Conservation (phyloP, 257 asterid species). For the Lantana camara region DNA sequence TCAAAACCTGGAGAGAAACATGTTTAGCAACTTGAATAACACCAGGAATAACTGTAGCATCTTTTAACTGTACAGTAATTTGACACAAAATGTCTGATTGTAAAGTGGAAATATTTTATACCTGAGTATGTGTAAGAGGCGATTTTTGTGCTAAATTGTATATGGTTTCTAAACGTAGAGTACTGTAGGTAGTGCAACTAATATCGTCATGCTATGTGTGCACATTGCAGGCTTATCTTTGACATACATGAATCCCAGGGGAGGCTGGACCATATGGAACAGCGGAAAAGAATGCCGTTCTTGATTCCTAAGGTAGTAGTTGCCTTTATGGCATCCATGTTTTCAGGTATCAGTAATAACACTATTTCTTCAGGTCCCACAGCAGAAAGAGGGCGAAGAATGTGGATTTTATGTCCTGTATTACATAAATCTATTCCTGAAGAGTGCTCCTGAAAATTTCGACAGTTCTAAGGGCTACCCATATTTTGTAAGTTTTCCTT, state of each 20-base stretch:
- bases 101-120: too few species aligned
- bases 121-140: too few species aligned
- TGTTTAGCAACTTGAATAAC: too few species aligned
- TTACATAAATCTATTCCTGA: conserved; percentile 49
- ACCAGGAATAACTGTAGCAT: too few species aligned
- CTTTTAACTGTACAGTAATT: too few species aligned
- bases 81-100: too few species aligned
- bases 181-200: background rate
- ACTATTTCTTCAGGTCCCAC: conserved; percentile 57
- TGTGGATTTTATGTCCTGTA: conserved; percentile 62
- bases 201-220: too few species aligned
- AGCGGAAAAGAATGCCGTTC: conserved; percentile 46
- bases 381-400: conserved; percentile 55
- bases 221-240: conserved; percentile 45
- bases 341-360: background rate
- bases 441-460: conserved; percentile 58
- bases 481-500: conserved; percentile 53
- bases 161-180: too few species aligned
- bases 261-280: conserved; percentile 35
- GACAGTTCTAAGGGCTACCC: conserved; percentile 62
- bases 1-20: too few species aligned
- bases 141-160: too few species aligned
- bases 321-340: conserved; percentile 8
- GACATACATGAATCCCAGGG: conserved; percentile 43
- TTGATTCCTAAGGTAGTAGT: conserved; percentile 58